Percentiles rank a stretch among this genome's conserved stretches.
Conservation (phyloP, 495 filamentous ascomycete genomes). For the Daldinia loculata region DNA sequence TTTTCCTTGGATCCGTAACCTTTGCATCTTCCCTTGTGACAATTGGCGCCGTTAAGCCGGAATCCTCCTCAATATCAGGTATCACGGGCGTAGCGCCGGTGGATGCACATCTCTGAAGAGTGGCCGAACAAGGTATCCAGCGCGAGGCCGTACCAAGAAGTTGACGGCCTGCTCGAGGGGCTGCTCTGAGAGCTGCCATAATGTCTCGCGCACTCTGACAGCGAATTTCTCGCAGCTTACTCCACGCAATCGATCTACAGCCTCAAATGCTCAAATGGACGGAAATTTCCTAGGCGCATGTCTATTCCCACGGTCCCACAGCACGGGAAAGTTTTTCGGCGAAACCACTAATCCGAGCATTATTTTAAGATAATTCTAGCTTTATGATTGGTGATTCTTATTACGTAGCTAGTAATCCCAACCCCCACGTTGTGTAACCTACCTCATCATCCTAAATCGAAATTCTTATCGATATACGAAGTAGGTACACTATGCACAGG, state of each 20-base stretch:
- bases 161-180: conserved; percentile 39
- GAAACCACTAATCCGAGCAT: background rate
- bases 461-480: background rate
- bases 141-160: conserved; percentile 33
- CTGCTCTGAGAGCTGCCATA: conserved; percentile 45
- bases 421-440: background rate
- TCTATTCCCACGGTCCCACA: background rate
- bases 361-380: background rate
- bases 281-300: conserved; percentile 22
- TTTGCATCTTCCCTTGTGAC: conserved; percentile 47
- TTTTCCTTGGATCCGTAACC: conserved; percentile 53
- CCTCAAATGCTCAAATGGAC: conserved; percentile 15
- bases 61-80: conserved; percentile 52
- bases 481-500: background rate
- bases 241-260: conserved; percentile 20
- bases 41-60: conserved; percentile 47
- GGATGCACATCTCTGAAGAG: conserved; percentile 50
- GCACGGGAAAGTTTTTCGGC: conserved; percentile 15
- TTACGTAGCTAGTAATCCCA: background rate
- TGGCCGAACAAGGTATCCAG: conserved; percentile 34
- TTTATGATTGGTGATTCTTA: background rate
- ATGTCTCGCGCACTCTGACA: conserved; percentile 14
- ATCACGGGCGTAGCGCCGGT: conserved; percentile 46
- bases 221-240: conserved; percentile 15
- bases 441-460: no score